phyloP scores from a whole-genome alignment of 2,329 filamentous ascomycete genomes.

The Colletotrichum sidae region DNA sequence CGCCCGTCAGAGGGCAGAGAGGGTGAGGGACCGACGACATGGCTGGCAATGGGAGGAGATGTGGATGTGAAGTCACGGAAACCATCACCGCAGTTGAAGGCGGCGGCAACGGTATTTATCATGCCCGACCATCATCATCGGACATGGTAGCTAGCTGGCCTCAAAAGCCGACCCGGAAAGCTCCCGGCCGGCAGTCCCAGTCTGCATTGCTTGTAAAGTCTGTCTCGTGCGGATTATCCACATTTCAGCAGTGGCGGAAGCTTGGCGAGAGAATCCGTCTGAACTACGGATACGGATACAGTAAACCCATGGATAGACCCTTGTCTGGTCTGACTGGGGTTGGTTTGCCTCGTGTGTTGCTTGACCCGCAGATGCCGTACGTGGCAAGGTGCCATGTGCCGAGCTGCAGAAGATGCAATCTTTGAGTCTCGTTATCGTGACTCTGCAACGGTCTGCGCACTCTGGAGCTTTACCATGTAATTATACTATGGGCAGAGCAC shows the following conservation, averaged over 20 bases:
- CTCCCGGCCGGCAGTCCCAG: conserved; percentile 16
- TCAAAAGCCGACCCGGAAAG: conserved; percentile 22
- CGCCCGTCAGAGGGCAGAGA: conserved; percentile 67
- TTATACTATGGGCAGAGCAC: too few relatives aligned
- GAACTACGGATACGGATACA: too few relatives aligned
- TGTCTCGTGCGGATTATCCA: conserved; percentile 22
- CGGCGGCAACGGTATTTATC: conserved; percentile 18
- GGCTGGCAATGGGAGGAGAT: not conserved
- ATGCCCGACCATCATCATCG: not conserved
- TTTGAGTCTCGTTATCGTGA: not conserved
- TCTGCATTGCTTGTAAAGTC: not conserved
- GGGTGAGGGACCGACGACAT: conserved; percentile 57
- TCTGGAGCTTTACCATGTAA: too few relatives aligned
- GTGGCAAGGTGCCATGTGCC: conserved; percentile 2
- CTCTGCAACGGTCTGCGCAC: not conserved
- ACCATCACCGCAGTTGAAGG: not conserved
- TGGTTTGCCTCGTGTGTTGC: too few relatives aligned
- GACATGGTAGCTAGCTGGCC: conserved; percentile 20
- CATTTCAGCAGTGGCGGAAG: conserved; percentile 17
- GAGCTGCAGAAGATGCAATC: conserved; percentile 4
- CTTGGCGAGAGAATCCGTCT: conserved; percentile 17
- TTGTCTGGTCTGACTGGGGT: too few relatives aligned
- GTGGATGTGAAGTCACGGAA: not conserved
- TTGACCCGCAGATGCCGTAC: conserved; percentile 25
- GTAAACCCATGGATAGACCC: too few relatives aligned